A percentile compares a stretch with the other conserved stretches of the same genome.
Conservation (phyloP, 1,139 yeast species). For the Suhomyces atakaporum region DNA sequence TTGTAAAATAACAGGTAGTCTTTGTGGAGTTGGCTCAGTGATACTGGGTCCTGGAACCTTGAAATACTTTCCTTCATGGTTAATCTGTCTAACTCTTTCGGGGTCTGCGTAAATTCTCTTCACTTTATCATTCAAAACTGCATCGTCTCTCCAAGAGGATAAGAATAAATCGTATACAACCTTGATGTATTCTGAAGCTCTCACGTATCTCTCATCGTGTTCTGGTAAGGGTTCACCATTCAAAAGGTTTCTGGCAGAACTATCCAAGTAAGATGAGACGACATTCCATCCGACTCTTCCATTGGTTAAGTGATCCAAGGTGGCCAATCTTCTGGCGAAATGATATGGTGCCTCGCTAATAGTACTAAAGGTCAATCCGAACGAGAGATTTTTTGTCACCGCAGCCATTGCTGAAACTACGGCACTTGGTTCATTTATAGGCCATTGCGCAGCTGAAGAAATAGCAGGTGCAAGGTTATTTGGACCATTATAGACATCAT, state of each 20-base stretch:
- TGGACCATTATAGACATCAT: slow-evolving; percentile 46
- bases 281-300: slow-evolving; percentile 51
- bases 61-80: slow-evolving; percentile 41
- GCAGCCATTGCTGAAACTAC: slow-evolving; percentile 43
- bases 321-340: slow-evolving; percentile 45
- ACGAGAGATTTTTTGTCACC: slow-evolving; percentile 39
- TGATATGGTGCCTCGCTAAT: slow-evolving; percentile 49
- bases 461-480: slow-evolving; percentile 38
- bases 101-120: slow-evolving; percentile 41
- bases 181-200: slow-evolving; percentile 45
- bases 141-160: slow-evolving; percentile 51
- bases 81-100: slow-evolving; percentile 40
- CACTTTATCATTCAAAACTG: slow-evolving; percentile 30
- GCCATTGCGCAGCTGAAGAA: slow-evolving; percentile 44
- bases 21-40: slow-evolving; percentile 46
- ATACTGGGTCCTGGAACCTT: slow-evolving; percentile 49
- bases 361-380: slow-evolving; percentile 47
- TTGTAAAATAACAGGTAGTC: slow-evolving; percentile 48
- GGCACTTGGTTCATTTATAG: slow-evolving; percentile 46
- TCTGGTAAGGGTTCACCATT: slow-evolving; percentile 38
- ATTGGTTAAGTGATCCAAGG: slow-evolving; percentile 43
- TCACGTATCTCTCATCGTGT: slow-evolving; percentile 41
- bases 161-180: slow-evolving; percentile 41
- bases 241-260: slow-evolving; percentile 42
- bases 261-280: slow-evolving; percentile 42